A percentile compares a stretch with the other conserved stretches of the same genome.
These are phyloP conservation scores for Zoysia pacifica DNA, from an alignment of 176 grass and related monocot genomes.

Conservation along the genomic window DNA sequence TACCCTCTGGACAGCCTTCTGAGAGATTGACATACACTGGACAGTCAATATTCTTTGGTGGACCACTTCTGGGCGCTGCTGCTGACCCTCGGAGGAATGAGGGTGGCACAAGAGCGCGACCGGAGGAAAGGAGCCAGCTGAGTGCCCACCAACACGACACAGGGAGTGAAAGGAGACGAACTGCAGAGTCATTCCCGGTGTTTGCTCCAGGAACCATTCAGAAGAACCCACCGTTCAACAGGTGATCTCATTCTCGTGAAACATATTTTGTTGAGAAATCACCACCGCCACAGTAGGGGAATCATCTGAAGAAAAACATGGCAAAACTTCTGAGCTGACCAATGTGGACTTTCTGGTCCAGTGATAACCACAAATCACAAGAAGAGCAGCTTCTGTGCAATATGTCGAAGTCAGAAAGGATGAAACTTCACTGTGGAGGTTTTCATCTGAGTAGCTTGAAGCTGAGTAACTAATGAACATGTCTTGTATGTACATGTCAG, in stretches of 20 bases:
- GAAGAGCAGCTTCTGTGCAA: neutral
- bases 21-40: conserved; percentile 63
- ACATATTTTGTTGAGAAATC: too few species aligned
- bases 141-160: conserved; percentile 18
- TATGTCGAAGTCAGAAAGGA: neutral
- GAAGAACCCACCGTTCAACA: conserved; percentile 56
- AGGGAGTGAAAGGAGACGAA: conserved; percentile 40
- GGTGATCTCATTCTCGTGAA: conserved; percentile 39
- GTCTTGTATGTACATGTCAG: too few species aligned
- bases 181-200: conserved; percentile 52
- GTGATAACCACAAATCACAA: too few species aligned
- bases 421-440: too few species aligned
- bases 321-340: too few species aligned
- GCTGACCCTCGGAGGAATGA: conserved; percentile 27
- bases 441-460: too few species aligned
- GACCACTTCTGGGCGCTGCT: conserved; percentile 57
- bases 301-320: too few species aligned
- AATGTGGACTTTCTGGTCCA: neutral
- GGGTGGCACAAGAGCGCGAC: neutral
- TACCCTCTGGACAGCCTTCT: conserved; percentile 41
- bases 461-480: too few species aligned
- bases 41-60: conserved; percentile 89
- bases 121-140: conserved; percentile 38
- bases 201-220: conserved; percentile 64
- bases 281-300: too few species aligned